Conservation (phyloP, 345 rosid genomes). For the Syzygium aromaticum region DNA sequence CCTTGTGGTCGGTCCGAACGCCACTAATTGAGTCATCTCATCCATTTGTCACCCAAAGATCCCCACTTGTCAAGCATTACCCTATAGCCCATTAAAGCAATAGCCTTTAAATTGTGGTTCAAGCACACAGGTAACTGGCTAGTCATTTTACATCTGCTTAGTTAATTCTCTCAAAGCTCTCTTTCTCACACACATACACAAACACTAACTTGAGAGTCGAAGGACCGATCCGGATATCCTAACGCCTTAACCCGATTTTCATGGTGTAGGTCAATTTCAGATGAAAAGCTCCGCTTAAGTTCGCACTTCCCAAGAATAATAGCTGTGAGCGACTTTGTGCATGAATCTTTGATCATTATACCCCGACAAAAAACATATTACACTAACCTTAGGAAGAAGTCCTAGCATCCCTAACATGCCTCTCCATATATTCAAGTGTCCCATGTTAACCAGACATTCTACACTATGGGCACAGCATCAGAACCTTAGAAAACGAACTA, state of each 20-base stretch:
- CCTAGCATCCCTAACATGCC: not conserved
- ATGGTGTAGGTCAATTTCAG: not conserved
- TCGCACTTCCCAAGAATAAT: not conserved
- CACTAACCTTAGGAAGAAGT: not conserved
- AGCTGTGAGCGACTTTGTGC: not conserved
- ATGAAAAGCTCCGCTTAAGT: not conserved
- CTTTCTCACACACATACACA: not conserved
- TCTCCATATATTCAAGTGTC: not conserved
- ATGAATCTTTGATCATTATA: not conserved
- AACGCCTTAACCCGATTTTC: not conserved
- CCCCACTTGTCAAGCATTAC: not conserved
- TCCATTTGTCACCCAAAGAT: no score
- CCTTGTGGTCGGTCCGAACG: no score
- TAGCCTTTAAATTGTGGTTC: not conserved
- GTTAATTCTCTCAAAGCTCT: not conserved
- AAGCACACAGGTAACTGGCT: not conserved
- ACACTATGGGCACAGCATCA: not conserved
- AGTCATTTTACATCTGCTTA: not conserved
- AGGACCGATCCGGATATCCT: not conserved
- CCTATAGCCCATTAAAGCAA: not conserved
- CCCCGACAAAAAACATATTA: not conserved
- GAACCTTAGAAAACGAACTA: not conserved
- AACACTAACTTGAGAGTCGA: not conserved
- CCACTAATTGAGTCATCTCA: no score
- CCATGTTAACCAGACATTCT: not conserved